phyloP scores from a whole-genome alignment of 2,329 filamentous ascomycete genomes.

The Colletotrichum australisinense region DNA sequence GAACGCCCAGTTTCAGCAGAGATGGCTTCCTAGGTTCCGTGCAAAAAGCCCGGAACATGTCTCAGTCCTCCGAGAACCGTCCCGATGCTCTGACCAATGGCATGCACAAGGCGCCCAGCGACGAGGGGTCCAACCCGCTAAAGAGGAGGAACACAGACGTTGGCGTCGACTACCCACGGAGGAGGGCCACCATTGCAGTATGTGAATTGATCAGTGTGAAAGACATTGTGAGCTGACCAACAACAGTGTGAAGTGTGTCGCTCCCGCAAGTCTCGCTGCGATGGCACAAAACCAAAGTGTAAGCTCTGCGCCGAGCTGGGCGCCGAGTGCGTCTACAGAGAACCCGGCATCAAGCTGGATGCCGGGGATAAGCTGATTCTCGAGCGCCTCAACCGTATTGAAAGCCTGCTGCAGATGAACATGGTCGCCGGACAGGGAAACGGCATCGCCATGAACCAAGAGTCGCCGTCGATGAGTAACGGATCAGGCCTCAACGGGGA shows the following conservation, averaged over 20 bases:
- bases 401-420: conserved; percentile 80
- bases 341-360: conserved; percentile 88
- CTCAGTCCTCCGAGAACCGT: conserved; percentile 64
- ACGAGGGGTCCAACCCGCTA: conserved; percentile 68
- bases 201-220: conserved; percentile 43
- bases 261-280: conserved; percentile 82
- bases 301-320: conserved; percentile 85
- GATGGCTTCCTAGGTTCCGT: conserved; percentile 65
- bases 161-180: conserved; percentile 71
- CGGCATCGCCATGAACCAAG: conserved; percentile 66
- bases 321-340: conserved; percentile 85
- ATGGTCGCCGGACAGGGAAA: conserved; percentile 63
- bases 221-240: conserved; percentile 12
- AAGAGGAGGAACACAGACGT: conserved; percentile 73
- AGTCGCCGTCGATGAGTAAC: conserved; percentile 74
- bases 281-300: conserved; percentile 84
- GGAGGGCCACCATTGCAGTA: conserved; percentile 75
- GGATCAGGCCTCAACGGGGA: conserved; percentile 71
- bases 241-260: conserved; percentile 84
- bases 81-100: conserved; percentile 56
- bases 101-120: conserved; percentile 56
- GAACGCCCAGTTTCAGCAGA: conserved; percentile 62
- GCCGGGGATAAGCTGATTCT: conserved; percentile 88
- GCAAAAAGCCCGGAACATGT: conserved; percentile 65
- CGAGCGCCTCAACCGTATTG: conserved; percentile 81